Base-by-base conservation (phyloP, 768 basidiomycete species). In the Dioszegia aurantiaca region DNA sequence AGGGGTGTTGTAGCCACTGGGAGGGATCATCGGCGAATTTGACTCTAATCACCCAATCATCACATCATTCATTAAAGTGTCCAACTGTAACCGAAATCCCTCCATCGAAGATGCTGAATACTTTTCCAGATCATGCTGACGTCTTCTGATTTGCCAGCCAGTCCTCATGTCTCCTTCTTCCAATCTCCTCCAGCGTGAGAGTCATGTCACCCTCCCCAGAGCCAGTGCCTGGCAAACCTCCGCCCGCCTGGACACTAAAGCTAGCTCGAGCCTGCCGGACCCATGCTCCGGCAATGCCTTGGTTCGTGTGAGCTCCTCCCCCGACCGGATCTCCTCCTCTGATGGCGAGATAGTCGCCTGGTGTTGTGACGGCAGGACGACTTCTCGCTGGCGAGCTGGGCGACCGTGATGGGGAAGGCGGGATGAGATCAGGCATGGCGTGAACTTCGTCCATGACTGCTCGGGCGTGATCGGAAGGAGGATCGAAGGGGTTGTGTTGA, bases 101-200 rank as follows among this genome's bases (percentile, higher is more conserved):
- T 9, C 17, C 36, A 9, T 9, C 17, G 10, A 37, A 37, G 17
- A 37, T 37, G 17, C 36, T 17, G 21, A 5, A 5, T 42, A 17
- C 21, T 42, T 24, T 27, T 27, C 8, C 11, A 21, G 10, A 6
- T 26, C 44, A 45, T 26, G n/a, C n/a, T n/a, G 11, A 45, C 3
- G 16, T 19, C 31, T n/a, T n/a, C 26, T 53, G 51, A 19, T 2
- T 23, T 8, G 57, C 45, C 10, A 60, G 28, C 58, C 58, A 62
- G 28, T 66, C 70, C 45, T 46, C 42, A 61, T 72, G 70, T 41
- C 70, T 55, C 46, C 44, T 56, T 51, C 58, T 62, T 4, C 70
- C 70, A 51, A 72, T 48, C 49, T 72, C 65, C 56, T 67, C 70
- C 24, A 72, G 51, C 2, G 61, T 61, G 48, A 72, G 6, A 21